Evolutionary conservation across 2,329 filamentous ascomycete species (phyloP), one percentile per base, ranked within the genome.

Genomic region (Aplosporella prunicola): DNA sequence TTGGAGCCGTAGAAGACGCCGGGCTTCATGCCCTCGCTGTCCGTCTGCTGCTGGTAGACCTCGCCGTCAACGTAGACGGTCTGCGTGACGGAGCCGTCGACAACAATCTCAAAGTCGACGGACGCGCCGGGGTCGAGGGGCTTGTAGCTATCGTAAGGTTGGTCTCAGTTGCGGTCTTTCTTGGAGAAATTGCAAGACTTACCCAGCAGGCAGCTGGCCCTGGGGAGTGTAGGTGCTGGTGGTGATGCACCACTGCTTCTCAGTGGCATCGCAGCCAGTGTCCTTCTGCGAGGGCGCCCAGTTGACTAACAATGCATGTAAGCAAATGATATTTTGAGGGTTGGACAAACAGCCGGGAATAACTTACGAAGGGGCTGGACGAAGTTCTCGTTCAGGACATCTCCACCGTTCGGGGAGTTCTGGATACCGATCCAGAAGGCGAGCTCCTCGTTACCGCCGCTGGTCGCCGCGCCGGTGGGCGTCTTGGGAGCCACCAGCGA

Each of bases 1-100:
- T 27, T 39, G 4, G 27, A 16, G 3, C 43, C 68, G 42, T 44
- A 44, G 20, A 44, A 44, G 3, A 44, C 39, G 9, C 26, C 20
- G 9, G 42, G 35, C 24, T 44, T 39, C 35, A 44, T 36, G 3
- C 35, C 39, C 11, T 37, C 23, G 11, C 28, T 23, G 13, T 35
- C 31, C 4, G 39, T 31, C 15, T 39, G 17, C n/a, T 37, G 16
- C 3, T 27, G 39, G 15, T 35, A 32, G 11, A 44, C 13, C 18
- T 20, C 25, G 13, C 39, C 39, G 5, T 16, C 15, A 22, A 44
- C 27, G 20, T 31, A 38, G n/a, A 39, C 29, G 5, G 22, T 42
- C 25, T 44, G 39, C 13, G 32, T 23, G 10, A 42, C 24, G n/a
- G n/a, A n/a, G n/a, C n/a, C n/a, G n/a, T n/a, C n/a, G n/a, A n/a